These are phyloP conservation scores for button mushroom (Agaricus bisporus) DNA, from an alignment of 768 basidiomycete genomes.

Conservation along the genomic window DNA sequence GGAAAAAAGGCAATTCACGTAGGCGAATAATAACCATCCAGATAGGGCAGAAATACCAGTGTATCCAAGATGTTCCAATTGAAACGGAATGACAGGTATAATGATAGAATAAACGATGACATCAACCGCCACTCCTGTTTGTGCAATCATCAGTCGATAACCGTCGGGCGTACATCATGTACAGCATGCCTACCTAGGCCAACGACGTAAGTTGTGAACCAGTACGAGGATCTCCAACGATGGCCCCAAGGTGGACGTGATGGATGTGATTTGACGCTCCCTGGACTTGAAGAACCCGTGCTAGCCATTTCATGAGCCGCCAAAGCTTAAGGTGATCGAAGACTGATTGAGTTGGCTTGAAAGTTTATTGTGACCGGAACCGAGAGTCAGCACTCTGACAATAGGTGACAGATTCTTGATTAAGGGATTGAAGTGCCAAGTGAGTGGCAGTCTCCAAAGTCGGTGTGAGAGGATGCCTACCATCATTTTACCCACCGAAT, in stretches of 20 bases:
- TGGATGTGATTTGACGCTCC: too few relatives aligned
- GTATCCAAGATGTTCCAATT: constrained; percentile 44
- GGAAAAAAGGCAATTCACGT: constrained; percentile 29
- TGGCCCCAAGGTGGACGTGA: constrained; percentile 34
- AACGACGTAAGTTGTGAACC: constrained; percentile 50
- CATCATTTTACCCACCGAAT: too few relatives aligned
- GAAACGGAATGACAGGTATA: constrained; percentile 61
- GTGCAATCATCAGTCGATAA: background rate
- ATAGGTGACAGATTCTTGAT: too few relatives aligned
- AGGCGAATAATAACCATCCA: constrained; percentile 59
- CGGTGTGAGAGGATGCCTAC: too few relatives aligned
- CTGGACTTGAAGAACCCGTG: too few relatives aligned
- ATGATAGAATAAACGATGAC: constrained; percentile 56
- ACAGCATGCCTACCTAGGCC: constrained; percentile 35
- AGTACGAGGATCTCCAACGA: constrained; percentile 52
- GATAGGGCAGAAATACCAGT: constrained; percentile 39
- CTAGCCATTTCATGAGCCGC: too few relatives aligned
- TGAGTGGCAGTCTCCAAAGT: too few relatives aligned
- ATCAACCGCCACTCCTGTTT: constrained; percentile 40
- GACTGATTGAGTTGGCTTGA: too few relatives aligned
- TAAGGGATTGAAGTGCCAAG: too few relatives aligned
- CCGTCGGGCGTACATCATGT: background rate
- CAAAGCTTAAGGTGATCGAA: too few relatives aligned
- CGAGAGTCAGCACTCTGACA: too few relatives aligned
- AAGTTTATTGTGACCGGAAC: too few relatives aligned